These are phyloP conservation scores for Candida michaelii DNA, from an alignment of 805 yeast species.

Conservation along the genomic window DNA sequence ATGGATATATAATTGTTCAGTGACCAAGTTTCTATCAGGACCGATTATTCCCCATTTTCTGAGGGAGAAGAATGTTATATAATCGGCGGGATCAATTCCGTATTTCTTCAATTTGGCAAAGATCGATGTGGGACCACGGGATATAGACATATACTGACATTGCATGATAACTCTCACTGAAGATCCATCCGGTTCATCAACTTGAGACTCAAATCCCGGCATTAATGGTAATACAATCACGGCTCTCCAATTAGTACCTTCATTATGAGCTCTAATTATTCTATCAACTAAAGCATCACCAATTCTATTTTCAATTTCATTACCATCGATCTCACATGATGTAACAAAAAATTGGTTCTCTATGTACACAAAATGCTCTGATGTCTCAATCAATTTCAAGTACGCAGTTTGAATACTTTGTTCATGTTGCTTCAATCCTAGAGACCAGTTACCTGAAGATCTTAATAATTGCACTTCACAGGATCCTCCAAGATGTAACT, in stretches of 20 bases:
- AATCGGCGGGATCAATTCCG: slow-evolving; percentile 86
- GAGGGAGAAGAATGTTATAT: slow-evolving; percentile 86
- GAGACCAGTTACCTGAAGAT: slow-evolving; percentile 91
- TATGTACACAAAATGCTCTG: slow-evolving; percentile 89
- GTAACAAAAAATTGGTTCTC: slow-evolving; percentile 96
- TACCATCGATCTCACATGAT: slow-evolving; percentile 83
- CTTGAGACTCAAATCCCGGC: slow-evolving; percentile 96
- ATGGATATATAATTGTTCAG: slow-evolving; percentile 92
- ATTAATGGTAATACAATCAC: slow-evolving; percentile 88
- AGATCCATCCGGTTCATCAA: slow-evolving; percentile 90
- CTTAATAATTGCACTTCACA: slow-evolving; percentile 90
- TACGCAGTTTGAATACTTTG: slow-evolving; percentile 92
- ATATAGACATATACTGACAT: slow-evolving; percentile 91
- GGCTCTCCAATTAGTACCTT: slow-evolving; percentile 82
- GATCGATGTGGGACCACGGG: slow-evolving; percentile 85
- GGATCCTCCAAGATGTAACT: slow-evolving; percentile 68
- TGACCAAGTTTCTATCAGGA: slow-evolving; percentile 64
- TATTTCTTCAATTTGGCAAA: slow-evolving; percentile 75
- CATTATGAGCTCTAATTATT: slow-evolving; percentile 81
- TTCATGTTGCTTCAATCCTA: slow-evolving; percentile 83
- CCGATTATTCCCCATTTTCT: slow-evolving; percentile 97
- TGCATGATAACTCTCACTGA: slow-evolving; percentile 95
- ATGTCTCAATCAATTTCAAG: slow-evolving; percentile 82
- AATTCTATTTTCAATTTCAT: slow-evolving; percentile 78
- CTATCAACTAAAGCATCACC: slow-evolving; percentile 98